Conservation (phyloP, 768 basidiomycete species). For the Tulasnella sp. region DNA sequence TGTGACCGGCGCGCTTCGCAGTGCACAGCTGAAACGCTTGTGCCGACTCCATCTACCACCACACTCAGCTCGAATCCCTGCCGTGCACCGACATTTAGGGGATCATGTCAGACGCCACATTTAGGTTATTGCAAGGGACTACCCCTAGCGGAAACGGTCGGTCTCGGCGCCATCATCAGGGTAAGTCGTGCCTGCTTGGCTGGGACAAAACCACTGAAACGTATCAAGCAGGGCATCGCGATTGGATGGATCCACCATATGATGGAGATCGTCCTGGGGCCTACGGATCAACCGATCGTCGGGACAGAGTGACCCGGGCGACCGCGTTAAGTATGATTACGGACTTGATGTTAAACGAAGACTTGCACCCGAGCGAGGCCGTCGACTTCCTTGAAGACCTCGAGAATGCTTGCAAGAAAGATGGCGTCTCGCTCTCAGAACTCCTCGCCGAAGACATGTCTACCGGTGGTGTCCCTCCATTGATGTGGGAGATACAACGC, state of each 20-base stretch:
- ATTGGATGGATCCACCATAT: background rate
- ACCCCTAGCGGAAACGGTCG: background rate
- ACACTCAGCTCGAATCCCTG: background rate
- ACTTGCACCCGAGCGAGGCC: background rate
- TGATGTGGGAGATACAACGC: constrained; percentile 13
- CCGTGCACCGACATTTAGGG: background rate
- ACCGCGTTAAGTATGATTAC: constrained; percentile 10
- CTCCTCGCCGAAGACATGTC: constrained; percentile 14
- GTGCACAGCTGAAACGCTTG: background rate
- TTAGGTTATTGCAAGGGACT: background rate
- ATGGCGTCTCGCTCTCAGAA: constrained; percentile 1
- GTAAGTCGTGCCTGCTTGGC: background rate
- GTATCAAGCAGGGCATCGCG: background rate
- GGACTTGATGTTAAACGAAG: constrained; percentile 15
- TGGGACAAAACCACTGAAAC: background rate
- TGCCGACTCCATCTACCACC: background rate
- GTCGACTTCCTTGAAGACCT: constrained; percentile 4
- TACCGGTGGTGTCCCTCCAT: constrained; percentile 8
- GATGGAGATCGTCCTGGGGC: background rate
- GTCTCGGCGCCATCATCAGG: background rate
- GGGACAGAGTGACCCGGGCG: background rate
- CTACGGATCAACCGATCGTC: background rate
- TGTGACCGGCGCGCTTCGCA: background rate
- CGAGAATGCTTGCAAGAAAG: background rate
- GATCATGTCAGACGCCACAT: background rate